These are phyloP conservation scores for Phialophora verrucosa DNA, from an alignment of 2,329 filamentous ascomycete species.

Conservation along the genomic window DNA sequence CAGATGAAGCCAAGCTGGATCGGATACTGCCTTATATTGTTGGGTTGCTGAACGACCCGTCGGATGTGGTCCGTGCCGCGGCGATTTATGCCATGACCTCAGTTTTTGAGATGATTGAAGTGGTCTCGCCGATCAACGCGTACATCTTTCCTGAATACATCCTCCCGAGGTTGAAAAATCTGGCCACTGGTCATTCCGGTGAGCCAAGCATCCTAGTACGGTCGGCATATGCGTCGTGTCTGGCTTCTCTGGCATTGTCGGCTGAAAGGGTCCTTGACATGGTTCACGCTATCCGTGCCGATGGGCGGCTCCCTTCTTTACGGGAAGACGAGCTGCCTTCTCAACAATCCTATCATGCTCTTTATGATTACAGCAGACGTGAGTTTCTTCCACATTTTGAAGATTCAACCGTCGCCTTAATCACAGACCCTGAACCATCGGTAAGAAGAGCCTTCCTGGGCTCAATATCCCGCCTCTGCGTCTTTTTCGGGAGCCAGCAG, in stretches of 20 bases:
- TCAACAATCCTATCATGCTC: constrained; percentile 73
- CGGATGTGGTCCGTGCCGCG: constrained; percentile 82
- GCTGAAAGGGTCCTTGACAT: constrained; percentile 86
- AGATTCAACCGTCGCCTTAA: constrained; percentile 81
- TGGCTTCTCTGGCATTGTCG: constrained; percentile 85
- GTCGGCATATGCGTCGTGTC: constrained; percentile 89
- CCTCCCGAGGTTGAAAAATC: constrained; percentile 63
- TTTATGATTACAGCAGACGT: constrained; percentile 84
- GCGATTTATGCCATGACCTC: constrained; percentile 88
- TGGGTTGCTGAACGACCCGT: constrained; percentile 77
- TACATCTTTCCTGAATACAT: constrained; percentile 72
- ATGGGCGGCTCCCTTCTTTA: constrained; percentile 76
- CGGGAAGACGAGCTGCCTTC: constrained; percentile 77
- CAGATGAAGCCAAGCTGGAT: constrained; percentile 95
- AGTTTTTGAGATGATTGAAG: constrained; percentile 80
- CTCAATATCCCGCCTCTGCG: constrained; percentile 88
- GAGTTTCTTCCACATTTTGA: constrained; percentile 87
- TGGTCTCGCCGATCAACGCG: constrained; percentile 78
- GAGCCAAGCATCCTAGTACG: constrained; percentile 74
- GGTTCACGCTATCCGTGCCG: constrained; percentile 83
- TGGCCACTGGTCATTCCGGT: constrained; percentile 59
- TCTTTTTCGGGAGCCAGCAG: constrained; percentile 91
- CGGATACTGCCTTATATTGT: constrained; percentile 90
- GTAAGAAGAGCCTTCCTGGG: constrained; percentile 90
- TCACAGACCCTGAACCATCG: constrained; percentile 83